Evolutionary conservation across 108 stramenopile species (phyloP).

Genomic region (Bacterosira constricta): DNA sequence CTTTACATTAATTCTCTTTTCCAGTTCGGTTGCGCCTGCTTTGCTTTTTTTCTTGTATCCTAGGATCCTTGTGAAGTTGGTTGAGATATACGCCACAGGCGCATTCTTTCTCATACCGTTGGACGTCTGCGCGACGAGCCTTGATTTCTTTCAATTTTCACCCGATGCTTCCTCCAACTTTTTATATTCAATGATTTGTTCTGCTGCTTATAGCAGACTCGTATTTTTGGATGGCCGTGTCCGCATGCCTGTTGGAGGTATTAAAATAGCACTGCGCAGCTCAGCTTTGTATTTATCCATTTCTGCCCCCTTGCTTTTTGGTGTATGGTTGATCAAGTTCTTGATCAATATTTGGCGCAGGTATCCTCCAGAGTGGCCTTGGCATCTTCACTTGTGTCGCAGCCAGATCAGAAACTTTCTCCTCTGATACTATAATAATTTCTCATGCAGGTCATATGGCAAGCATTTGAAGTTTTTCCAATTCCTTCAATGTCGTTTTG

Average conservation of each 20-base stretch:
- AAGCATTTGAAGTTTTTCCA: conserved; percentile 5
- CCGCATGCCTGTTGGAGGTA: conserved; percentile 26
- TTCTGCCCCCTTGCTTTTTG: conserved; percentile 38
- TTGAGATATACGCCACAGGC: conserved; percentile 69
- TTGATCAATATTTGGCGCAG: conserved; percentile 41
- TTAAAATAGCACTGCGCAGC: conserved; percentile 31
- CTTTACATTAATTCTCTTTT: conserved; percentile 11
- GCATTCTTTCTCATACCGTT: conserved; percentile 46
- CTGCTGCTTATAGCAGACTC: conserved; percentile 13
- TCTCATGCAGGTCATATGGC: conserved; percentile 20
- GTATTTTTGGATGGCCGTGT: conserved; percentile 33
- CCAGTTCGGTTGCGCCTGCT: conserved; percentile 6
- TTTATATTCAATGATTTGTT: conserved; percentile 21
- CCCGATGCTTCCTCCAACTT: conserved; percentile 15
- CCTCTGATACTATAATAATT: conserved; percentile 20
- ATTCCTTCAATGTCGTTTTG: conserved; percentile 19
- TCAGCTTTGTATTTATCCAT: conserved; percentile 33
- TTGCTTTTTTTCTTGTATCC: conserved; percentile 8
- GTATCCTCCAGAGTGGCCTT: conserved; percentile 33
- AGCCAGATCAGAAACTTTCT: conserved; percentile 13
- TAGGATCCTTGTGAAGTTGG: conserved; percentile 51
- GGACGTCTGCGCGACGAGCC: conserved; percentile 30
- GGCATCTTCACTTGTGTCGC: conserved; percentile 15
- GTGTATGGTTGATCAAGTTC: conserved; percentile 33
- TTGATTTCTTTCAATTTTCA: conserved; percentile 33